Evolutionary conservation across 2,329 filamentous ascomycete genomes (phyloP), one percentile per base, ranked within the genome.

Genomic region (Colletotrichum sp.): DNA sequence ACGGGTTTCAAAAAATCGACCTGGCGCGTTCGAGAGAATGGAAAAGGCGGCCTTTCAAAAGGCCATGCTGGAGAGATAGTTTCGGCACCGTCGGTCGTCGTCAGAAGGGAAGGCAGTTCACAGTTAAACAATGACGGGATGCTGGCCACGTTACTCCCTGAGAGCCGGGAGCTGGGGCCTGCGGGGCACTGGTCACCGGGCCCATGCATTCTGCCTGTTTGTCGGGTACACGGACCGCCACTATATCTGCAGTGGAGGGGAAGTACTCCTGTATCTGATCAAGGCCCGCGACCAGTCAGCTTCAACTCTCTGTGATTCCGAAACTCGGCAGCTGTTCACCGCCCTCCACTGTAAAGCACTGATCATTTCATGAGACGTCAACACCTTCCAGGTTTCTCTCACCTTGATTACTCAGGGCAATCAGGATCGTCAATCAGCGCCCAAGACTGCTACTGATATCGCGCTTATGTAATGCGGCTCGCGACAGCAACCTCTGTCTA

Each of bases 81-180:
- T 36, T 75, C 59, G 59, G 70, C 64, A 73, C 70, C 65, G 74
- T 76, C 70, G 70, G 74, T 76, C 39, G 63, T 72, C 48, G 68
- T 65, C 34, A 18, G 36, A 63, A 34, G 59, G n/a, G 18, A 63
- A 63, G 16, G 30, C 30, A 63, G 12, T 55, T 24, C 60, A 61
- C 43, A 52, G 59, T 69, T 64, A 21, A 43, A 32, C n/a, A 36
- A 30, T 59, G 73, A 55, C 73, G 70, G 64, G 59, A 75, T 75
- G 73, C 70, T 55, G 48, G 73, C 74, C 74, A 76, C 70, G 70
- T 73, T 76, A 73, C 73, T 72, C 73, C 73, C 73, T 75, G 30
- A 34, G n/a, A 63, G 59, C 59, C 64, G 26, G 70, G 73, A 73
- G 72, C 68, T 72, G 63, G 73, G 72, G 64, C 63, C 65, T 75